phyloP scores from a whole-genome alignment of 2,329 filamentous ascomycete genomes.

The Helicocarpus griseus region DNA sequence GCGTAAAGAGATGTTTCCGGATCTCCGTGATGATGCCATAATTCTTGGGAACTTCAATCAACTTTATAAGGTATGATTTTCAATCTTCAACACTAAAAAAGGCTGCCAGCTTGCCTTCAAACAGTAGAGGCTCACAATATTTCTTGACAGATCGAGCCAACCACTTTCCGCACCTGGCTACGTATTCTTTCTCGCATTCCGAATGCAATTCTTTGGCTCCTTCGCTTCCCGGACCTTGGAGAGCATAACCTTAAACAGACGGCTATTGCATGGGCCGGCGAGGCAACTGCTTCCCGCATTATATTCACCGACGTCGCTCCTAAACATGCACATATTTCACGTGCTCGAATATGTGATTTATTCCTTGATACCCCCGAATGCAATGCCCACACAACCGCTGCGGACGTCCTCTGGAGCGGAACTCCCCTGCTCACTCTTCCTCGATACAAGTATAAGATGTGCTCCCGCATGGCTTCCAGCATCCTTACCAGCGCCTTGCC shows the following conservation, averaged over 20 bases:
- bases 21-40: slow-evolving; percentile 68
- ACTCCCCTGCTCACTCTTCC: slow-evolving; percentile 86
- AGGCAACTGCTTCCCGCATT: slow-evolving; percentile 75
- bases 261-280: slow-evolving; percentile 72
- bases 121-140: neutral
- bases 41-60: slow-evolving; percentile 99
- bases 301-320: slow-evolving; percentile 95
- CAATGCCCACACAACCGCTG: slow-evolving; percentile 95
- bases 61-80: slow-evolving; percentile 72
- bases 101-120: neutral
- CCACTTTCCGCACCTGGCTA: slow-evolving; percentile 90
- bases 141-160: slow-evolving; percentile 72
- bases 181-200: slow-evolving; percentile 78
- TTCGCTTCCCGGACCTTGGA: slow-evolving; percentile 91
- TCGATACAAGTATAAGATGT: slow-evolving; percentile 97
- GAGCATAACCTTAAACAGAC: slow-evolving; percentile 76
- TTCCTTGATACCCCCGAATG: slow-evolving; percentile 97
- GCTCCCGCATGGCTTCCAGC: slow-evolving; percentile 91
- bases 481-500: slow-evolving; percentile 86
- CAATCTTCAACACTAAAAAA: neutral
- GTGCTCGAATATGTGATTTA: slow-evolving; percentile 83
- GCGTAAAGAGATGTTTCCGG: slow-evolving; percentile 85
- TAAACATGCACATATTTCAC: slow-evolving; percentile 86
- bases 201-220: slow-evolving; percentile 84
- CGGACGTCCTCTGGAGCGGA: slow-evolving; percentile 92